Evolutionary conservation across 1,284 basidiomycete genomes (phyloP).

Genomic region (Ustilago trichophora): DNA sequence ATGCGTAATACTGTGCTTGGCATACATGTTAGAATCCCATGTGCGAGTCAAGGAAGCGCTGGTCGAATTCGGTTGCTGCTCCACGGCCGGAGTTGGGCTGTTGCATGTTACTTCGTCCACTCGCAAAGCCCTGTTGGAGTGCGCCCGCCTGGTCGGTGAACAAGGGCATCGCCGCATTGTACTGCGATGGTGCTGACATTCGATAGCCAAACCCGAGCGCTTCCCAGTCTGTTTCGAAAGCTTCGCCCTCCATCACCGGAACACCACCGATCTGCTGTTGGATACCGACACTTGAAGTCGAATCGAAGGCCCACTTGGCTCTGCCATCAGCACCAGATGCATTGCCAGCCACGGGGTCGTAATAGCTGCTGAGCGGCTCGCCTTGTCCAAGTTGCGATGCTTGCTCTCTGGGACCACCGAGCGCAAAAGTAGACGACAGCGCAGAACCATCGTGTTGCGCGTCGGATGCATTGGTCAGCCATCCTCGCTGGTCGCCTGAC

Average conservation of each 20-base stretch:
- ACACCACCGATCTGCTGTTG: conserved; percentile 1
- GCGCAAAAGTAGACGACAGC: not conserved
- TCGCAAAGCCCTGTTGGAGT: not conserved
- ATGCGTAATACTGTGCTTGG: conserved; percentile 1
- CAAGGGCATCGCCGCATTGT: not conserved
- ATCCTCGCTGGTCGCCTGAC: conserved; percentile 21
- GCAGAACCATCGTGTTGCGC: not conserved
- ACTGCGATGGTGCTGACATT: conserved; percentile 9
- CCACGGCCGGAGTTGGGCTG: not conserved
- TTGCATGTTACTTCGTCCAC: not conserved
- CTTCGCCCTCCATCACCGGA: conserved; percentile 8
- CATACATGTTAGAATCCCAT: conserved; percentile 33
- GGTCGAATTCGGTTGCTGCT: conserved; percentile 31
- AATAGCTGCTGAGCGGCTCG: conserved; percentile 7
- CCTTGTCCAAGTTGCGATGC: conserved; percentile 2
- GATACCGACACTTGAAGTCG: not conserved
- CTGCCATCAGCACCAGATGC: not conserved
- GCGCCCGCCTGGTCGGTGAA: conserved; percentile 4
- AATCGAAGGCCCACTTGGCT: conserved; percentile 8
- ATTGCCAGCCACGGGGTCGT: conserved; percentile 8
- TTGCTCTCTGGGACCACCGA: conserved; percentile 3
- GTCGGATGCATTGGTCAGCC: not conserved
- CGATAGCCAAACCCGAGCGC: conserved; percentile 38
- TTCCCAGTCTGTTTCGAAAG: conserved; percentile 42
- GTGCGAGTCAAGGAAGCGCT: conserved; percentile 41